Conservation (phyloP, 192 early-diverging fungal species). For the Coemansia reversa region DNA sequence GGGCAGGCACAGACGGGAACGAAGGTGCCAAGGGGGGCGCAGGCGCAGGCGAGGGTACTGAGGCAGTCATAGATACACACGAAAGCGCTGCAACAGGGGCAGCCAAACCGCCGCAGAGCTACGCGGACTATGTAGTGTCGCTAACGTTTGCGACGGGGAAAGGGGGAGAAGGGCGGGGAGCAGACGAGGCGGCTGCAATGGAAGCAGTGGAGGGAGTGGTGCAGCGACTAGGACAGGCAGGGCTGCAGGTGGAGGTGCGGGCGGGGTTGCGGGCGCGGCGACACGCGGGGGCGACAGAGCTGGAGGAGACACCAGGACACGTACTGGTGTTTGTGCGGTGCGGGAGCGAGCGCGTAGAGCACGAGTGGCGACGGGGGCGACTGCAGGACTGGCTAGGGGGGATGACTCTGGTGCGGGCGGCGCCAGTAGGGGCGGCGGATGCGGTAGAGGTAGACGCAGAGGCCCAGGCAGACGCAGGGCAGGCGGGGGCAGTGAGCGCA, state of each 20-base stretch:
- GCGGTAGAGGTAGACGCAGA: conserved; percentile 39
- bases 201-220: conserved; percentile 59
- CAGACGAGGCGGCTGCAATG: conserved; percentile 17
- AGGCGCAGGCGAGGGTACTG: conserved; percentile 3
- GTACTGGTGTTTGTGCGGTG: conserved; percentile 70
- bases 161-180: background rate
- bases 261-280: conserved; percentile 48
- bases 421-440: conserved; percentile 17
- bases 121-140: conserved; percentile 49
- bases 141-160: conserved; percentile 12
- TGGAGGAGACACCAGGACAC: conserved; percentile 24
- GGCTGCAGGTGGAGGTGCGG: conserved; percentile 65
- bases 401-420: conserved; percentile 51
- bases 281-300: conserved; percentile 3
- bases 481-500: conserved; percentile 11
- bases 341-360: conserved; percentile 56
- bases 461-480: conserved; percentile 34
- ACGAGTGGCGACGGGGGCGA: conserved; percentile 53
- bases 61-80: background rate
- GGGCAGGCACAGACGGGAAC: no score
- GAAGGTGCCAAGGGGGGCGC: conserved; percentile 5
- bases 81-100: background rate
- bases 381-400: conserved; percentile 74
- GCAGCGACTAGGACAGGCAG: conserved; percentile 56
- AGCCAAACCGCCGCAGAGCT: conserved; percentile 15